These are phyloP conservation scores for Ophiosphaerella herpotricha DNA, from an alignment of 2,329 filamentous ascomycete species.

Conservation along the genomic window DNA sequence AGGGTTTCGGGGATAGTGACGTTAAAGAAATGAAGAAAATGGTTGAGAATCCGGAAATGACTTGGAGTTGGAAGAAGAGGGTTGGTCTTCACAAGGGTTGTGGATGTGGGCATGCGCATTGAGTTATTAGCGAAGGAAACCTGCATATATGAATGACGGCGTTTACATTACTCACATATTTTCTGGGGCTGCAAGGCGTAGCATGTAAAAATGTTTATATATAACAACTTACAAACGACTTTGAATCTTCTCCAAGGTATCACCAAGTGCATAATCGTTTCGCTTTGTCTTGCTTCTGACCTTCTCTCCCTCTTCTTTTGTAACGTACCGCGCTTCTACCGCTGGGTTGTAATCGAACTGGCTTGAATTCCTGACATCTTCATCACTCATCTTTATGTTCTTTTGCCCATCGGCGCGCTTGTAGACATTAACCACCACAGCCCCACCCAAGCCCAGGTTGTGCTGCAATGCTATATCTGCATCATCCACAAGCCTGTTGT, in stretches of 20 bases:
- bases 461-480: conserved; percentile 82
- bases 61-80: conserved; percentile 43
- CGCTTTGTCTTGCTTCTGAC: conserved; percentile 70
- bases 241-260: conserved; percentile 73
- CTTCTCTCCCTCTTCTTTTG: conserved; percentile 70
- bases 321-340: conserved; percentile 85
- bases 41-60: conserved; percentile 30
- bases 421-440: conserved; percentile 88
- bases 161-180: not conserved
- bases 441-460: conserved; percentile 88
- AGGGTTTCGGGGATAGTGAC: conserved; percentile 34
- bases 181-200: no score
- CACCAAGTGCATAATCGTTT: conserved; percentile 74
- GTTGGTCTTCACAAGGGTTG: conserved; percentile 23
- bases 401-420: conserved; percentile 76
- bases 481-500: conserved; percentile 73
- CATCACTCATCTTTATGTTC: conserved; percentile 64
- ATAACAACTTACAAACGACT: conserved; percentile 60
- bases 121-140: not conserved
- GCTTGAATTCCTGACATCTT: conserved; percentile 67
- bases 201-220: not conserved
- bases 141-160: not conserved
- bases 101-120: conserved; percentile 29
- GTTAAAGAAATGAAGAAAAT: conserved; percentile 35
- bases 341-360: conserved; percentile 89